These are phyloP conservation scores for Lipomyces chichibuensis DNA, from an alignment of 805 yeast genomes.

Conservation along the genomic window DNA sequence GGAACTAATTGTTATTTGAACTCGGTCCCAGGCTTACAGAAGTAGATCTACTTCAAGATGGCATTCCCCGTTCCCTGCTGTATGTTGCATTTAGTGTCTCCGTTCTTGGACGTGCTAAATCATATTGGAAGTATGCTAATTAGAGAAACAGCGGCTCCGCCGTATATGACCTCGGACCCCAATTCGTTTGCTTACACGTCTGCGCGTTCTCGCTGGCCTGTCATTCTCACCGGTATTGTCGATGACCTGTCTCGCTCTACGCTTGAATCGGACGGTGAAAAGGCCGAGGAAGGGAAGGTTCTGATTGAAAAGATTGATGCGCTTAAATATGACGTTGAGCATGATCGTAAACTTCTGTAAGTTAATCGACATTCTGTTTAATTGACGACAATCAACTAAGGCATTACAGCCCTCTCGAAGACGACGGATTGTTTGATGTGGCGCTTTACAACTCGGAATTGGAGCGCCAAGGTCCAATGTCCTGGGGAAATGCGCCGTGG, in stretches of 20 bases:
- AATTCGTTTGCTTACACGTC: constrained; percentile 84
- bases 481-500: constrained; percentile 93
- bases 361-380: constrained; percentile 1
- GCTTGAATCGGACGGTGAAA: constrained; percentile 36
- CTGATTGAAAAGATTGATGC: constrained; percentile 18
- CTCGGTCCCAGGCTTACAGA: neutral
- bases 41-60: constrained; percentile 1
- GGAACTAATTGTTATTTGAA: neutral
- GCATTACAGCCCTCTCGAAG: constrained; percentile 49
- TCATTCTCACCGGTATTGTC: constrained; percentile 68
- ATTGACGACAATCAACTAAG: constrained; percentile 43
- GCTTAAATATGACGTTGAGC: constrained; percentile 51
- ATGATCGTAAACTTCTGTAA: constrained; percentile 37
- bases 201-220: constrained; percentile 83
- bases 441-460: constrained; percentile 63
- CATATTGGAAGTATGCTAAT: neutral
- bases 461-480: constrained; percentile 45
- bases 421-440: constrained; percentile 45
- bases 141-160: constrained; percentile 33
- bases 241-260: constrained; percentile 57
- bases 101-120: neutral
- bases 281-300: constrained; percentile 52
- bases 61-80: constrained; percentile 9
- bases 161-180: constrained; percentile 66
- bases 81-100: neutral